Evolutionary conservation across 176 grass and related monocot genomes (phyloP), one percentile per base, ranked within the genome.

Genomic region (Lolium rigidum): DNA sequence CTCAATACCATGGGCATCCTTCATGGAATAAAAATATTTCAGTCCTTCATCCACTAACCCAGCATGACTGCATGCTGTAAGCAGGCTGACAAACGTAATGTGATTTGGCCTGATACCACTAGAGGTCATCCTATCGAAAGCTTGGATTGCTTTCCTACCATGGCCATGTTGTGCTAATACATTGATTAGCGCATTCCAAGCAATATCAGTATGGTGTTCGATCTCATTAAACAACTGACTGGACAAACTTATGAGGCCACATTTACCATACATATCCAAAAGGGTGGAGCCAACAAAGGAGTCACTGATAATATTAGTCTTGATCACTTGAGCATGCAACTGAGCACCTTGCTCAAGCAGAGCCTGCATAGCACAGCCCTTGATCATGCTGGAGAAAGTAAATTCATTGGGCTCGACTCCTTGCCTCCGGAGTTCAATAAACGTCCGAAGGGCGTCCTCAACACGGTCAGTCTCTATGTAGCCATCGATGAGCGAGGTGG

Each of bases 191-290:
- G 77, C 85, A 79, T 89, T 91, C 92, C 92, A 94, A 44, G 81
- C 84, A 82, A 51, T 82, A 16, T 85, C 87, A 85, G 63, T 85
- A 12, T 37, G 65, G 70, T 65, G 64, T 46, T 73, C 69, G 11
- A 82, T 89, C 82, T 94, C 92, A 85, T 82, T 43, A 69, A 94
- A 91, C 83, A 94, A 61, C 62, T 94, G 87, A 56, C 82, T 26
- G 4, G 92, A 89, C 52, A 83, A 70, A 74, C 55, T 70, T 49
- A 91, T 62, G 18, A 87, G 87, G 11, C 92, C 92, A 70, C 89
- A 89, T 48, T 94, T 94, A 41, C 89, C 92, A 70, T 92, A 94
- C 92, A 91, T 94, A 80, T 89, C 84, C 31, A 94, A 73, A 66
- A 91, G 84, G 48, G 87, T 85, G 43, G 92, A 94, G 57, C 43